Percentiles rank a stretch among this genome's conserved stretches.
These are phyloP conservation scores for Nicotiana tomentosiformis DNA, from an alignment of 257 asterid species.

Conservation along the genomic window DNA sequence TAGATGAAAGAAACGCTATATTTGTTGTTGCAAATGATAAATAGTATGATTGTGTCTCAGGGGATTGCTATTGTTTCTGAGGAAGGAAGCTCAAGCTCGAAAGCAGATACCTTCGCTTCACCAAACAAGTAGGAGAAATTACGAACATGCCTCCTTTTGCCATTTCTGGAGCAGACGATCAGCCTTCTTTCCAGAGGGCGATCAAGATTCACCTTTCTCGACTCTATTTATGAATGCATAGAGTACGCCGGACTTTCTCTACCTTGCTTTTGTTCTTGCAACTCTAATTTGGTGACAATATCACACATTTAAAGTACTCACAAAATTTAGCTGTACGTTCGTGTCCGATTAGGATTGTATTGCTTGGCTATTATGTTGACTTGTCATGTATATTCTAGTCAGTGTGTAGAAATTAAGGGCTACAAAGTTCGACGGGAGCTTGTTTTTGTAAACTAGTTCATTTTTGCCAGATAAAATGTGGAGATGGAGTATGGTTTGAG, in stretches of 20 bases:
- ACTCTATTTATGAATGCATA: too few species aligned
- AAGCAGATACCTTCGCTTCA: neutral
- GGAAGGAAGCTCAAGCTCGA: neutral
- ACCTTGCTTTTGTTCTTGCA: neutral
- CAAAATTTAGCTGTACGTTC: neutral
- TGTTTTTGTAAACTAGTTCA: slow-evolving; percentile 3
- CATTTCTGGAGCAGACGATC: neutral
- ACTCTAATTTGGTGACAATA: neutral
- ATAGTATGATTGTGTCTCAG: slow-evolving; percentile 11
- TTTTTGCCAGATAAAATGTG: neutral
- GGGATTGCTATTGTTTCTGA: neutral
- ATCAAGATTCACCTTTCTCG: neutral
- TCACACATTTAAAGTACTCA: neutral
- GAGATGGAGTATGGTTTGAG: neutral
- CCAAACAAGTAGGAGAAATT: neutral
- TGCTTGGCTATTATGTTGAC: neutral
- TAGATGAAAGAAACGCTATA: neutral
- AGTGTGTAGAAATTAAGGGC: slow-evolving; percentile 2
- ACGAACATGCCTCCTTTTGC: neutral
- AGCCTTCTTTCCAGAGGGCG: neutral
- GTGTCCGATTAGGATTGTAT: neutral
- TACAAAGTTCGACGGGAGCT: neutral
- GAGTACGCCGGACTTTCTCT: neutral
- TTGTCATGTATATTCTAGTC: neutral
- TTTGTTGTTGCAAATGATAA: neutral